Percentiles rank a stretch among this genome's conserved stretches.
These are phyloP conservation scores for Dictyophora rubrovolvata DNA, from an alignment of 768 basidiomycete genomes.

Conservation along the genomic window DNA sequence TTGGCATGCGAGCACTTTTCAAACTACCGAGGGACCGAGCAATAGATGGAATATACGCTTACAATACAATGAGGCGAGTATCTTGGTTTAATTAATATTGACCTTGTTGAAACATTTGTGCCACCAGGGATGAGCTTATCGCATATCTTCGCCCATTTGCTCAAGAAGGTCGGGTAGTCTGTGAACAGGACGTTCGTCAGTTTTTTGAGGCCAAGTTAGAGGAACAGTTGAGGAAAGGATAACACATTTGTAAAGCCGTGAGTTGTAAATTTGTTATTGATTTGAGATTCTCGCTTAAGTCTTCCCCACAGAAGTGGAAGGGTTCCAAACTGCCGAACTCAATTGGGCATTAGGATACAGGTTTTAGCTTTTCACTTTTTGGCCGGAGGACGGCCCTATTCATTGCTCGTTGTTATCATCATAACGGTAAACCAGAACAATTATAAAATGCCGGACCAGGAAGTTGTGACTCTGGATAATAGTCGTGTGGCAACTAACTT, in stretches of 20 bases:
- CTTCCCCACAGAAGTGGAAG: no score
- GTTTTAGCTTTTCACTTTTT: no score
- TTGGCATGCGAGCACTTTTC: slow-evolving; percentile 69
- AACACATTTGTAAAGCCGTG: not conserved
- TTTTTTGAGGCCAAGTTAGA: slow-evolving; percentile 43
- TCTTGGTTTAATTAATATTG: not conserved
- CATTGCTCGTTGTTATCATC: no score
- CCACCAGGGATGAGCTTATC: slow-evolving; percentile 54
- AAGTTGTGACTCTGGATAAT: no score
- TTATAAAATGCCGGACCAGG: no score
- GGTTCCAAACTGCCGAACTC: no score
- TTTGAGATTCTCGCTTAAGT: no score
- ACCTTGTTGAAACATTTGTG: not conserved
- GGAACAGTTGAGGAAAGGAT: not conserved
- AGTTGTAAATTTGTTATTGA: not conserved
- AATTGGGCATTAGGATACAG: no score
- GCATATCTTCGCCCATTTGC: slow-evolving; percentile 72
- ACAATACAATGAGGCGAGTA: slow-evolving; percentile 70
- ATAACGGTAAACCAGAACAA: no score
- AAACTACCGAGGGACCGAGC: slow-evolving; percentile 70
- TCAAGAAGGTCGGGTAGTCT: slow-evolving; percentile 62
- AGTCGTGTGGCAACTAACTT: no score
- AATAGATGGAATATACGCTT: slow-evolving; percentile 75
- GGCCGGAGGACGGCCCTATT: no score
- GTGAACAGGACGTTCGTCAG: slow-evolving; percentile 54